Evolutionary conservation across 352 stramenopile species (phyloP).

Genomic region (Elongisporangium senticosum): DNA sequence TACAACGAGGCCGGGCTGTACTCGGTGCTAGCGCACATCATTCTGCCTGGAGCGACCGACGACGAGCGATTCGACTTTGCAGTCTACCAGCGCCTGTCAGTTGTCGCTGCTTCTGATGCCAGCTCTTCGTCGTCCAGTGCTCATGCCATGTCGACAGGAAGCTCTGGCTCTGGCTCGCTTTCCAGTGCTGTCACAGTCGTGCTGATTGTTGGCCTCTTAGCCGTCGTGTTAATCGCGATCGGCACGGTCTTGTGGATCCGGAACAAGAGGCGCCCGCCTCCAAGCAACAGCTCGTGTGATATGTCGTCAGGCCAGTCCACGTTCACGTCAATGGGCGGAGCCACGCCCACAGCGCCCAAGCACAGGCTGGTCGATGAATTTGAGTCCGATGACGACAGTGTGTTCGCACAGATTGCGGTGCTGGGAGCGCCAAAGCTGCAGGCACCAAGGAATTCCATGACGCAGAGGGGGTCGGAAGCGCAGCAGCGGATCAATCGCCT

Average conservation of each 20-base stretch:
- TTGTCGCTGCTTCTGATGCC: constrained; percentile 5
- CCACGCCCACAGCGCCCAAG: background rate
- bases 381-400: background rate
- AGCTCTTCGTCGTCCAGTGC: background rate
- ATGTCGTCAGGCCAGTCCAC: background rate
- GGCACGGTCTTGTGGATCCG: background rate
- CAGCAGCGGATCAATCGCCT: background rate
- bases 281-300: background rate
- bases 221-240: background rate
- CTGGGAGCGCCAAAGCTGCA: background rate
- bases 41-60: constrained; percentile 9
- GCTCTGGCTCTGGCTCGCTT: background rate
- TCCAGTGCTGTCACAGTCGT: background rate
- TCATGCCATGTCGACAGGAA: background rate
- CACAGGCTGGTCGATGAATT: background rate
- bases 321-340: background rate
- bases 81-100: constrained; percentile 18
- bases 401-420: background rate
- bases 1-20: constrained; percentile 13
- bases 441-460: background rate
- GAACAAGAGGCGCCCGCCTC: background rate
- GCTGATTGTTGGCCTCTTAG: background rate
- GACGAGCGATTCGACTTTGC: constrained; percentile 21
- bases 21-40: constrained; percentile 26
- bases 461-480: background rate